Evolutionary conservation across 225 moss, liverwort and hornwort genomes (phyloP), one percentile per base, ranked within the genome.

Genomic region (Straminergon stramineum): DNA sequence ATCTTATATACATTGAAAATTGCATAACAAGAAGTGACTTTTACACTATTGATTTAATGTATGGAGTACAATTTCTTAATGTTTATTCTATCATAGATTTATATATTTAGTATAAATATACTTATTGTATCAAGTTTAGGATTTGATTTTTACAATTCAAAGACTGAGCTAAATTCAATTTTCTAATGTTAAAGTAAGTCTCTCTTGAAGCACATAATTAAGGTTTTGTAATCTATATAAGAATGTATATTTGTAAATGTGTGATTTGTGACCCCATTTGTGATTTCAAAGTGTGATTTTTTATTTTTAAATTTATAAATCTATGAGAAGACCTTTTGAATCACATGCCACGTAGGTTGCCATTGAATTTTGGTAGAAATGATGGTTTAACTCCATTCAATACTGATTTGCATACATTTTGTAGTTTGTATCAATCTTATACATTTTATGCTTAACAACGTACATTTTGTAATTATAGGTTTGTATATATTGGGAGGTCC

Each of bases 311-410:
- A 24, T 24, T 43, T 73, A 2, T 43, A 3, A 73, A 43, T 71
- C 26, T 71, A 27, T 45, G 0, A 45, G 8, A 28, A 28, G 5
- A 28, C 7, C 17, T 16, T 17, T 17, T 45, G 5, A 45, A 28
- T 28, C 6, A 28, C 1, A 2, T 45, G 5, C n/a, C n/a, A n/a
- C n/a, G n/a, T n/a, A n/a, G 1, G 5, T 12, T 3, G 16, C 9
- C 6, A 74, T 27, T 15, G 9, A 74, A 10, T 74, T 45, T 45
- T 45, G 45, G 4, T 45, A 74, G 6, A 74, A 28, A 28, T 74
- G 17, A 28, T 0, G 0, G 43, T 73, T 27, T 5, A 15, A 1
- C 17, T 73, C 17, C 6, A 43, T 16, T 73, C 9, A 13, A 2
- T 43, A 39, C 4, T 1, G 39, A 23, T 18, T 4, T 34, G 17